Base-by-base conservation (phyloP, 352 stramenopile species). In the Pythium periplocum region DNA sequence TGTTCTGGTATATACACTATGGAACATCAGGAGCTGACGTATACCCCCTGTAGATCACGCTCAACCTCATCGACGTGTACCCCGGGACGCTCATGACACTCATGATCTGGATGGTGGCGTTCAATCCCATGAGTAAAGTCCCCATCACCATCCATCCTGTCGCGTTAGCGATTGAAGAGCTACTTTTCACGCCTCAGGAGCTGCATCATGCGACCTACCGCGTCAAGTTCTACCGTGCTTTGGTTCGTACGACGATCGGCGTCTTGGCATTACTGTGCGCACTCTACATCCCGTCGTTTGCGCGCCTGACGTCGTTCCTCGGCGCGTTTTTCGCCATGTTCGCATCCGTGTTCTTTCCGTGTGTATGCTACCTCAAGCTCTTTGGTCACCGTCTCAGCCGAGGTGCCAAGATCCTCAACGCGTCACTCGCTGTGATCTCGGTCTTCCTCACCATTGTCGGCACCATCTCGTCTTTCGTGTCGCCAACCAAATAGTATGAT, bases 51-150 rank as follows among this genome's bases (percentile, higher is more conserved):
- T 48, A 66, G 63, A 90, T 90, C 59, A 92, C 82, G 40, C 73
- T 92, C 12, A 92, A 90, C 62, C 70, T 92, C 26, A 83, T 89
- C 46, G 73, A 64, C 1, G 66, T 76, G 48, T 89, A 79, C 51
- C 78, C 80, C 0, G 78, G 78, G 3, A 38, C 62, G 11, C 64
- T 91, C 36, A 89, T 81, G 37, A 66, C 73, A 26, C 56, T 88
- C 59, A 75, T 92, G 12, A 64, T 93, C 32, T 91, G 80, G 81
- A 86, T 72, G 44, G 88, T 95, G 55, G 85, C 78, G 48, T 66
- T 95, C 32, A 95, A 93, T 57, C 85, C 85, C 34, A 87, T 90
- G 77, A 93, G 78, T 56, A 95, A 95, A 64, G 90, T 95, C 54
- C 80, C 83, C 8, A 86, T 95, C 60, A 90, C 81, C 40, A 64